Evolutionary conservation across 208 protist genomes (phyloP).

Genomic region (Wallacemonas sp.): DNA sequence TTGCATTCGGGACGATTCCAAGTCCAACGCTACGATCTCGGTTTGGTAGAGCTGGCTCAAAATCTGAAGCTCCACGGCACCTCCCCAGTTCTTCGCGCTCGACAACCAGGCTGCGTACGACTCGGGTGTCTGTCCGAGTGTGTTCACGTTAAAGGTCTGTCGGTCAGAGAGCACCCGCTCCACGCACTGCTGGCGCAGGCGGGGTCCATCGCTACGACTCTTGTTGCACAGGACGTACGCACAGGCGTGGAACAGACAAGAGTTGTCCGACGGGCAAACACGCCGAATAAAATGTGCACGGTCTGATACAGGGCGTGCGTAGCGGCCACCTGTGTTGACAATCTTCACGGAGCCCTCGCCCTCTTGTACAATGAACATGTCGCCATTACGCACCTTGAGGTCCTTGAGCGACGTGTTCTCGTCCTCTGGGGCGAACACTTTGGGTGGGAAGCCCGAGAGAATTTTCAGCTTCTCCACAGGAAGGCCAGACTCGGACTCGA

Average conservation of each 20-base stretch:
- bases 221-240: slow-evolving; percentile 91
- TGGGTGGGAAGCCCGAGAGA: slow-evolving; percentile 79
- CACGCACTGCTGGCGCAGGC: slow-evolving; percentile 83
- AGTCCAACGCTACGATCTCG: slow-evolving; percentile 90
- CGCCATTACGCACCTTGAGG: slow-evolving; percentile 45
- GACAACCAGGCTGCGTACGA: slow-evolving; percentile 79
- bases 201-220: slow-evolving; percentile 62
- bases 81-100: slow-evolving; percentile 87
- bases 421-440: slow-evolving; percentile 42
- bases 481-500: slow-evolving; percentile 44
- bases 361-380: slow-evolving; percentile 82
- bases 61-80: slow-evolving; percentile 91
- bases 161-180: slow-evolving; percentile 68
- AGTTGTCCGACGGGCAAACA: slow-evolving; percentile 92
- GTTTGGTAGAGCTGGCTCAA: slow-evolving; percentile 83
- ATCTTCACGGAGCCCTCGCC: slow-evolving; percentile 61
- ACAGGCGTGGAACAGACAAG: slow-evolving; percentile 93
- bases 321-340: slow-evolving; percentile 58
- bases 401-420: slow-evolving; percentile 28
- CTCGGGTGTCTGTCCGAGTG: slow-evolving; percentile 62
- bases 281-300: slow-evolving; percentile 85
- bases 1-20: slow-evolving; percentile 76
- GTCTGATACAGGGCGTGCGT: slow-evolving; percentile 77
- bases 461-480: slow-evolving; percentile 41
- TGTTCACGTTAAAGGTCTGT: slow-evolving; percentile 67